phyloP scores from a whole-genome alignment of 2,329 filamentous ascomycete genomes.

The Coniosporium tulheliwenetii region DNA sequence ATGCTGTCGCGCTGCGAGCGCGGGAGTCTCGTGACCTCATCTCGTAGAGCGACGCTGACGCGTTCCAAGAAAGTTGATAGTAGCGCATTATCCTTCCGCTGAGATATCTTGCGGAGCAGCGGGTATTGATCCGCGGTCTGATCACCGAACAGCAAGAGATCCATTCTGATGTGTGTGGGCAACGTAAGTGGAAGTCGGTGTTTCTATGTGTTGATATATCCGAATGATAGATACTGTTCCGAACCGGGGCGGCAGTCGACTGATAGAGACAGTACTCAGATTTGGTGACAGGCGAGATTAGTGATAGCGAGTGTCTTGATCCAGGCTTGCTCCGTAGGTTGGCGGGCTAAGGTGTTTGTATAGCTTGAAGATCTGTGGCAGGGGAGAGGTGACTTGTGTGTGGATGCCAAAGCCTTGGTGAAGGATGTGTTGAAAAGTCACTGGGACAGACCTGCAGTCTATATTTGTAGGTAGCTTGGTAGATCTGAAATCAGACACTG shows the following conservation, averaged over 20 bases:
- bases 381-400: no score
- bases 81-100: constrained; percentile 38
- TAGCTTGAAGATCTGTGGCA: no score
- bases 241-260: background rate
- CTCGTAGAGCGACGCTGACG: constrained; percentile 39
- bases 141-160: constrained; percentile 51
- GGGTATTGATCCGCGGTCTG: constrained; percentile 53
- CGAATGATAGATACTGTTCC: background rate
- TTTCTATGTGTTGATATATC: background rate
- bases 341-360: no score
- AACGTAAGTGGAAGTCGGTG: background rate
- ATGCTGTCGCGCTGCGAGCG: constrained; percentile 41
- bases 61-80: constrained; percentile 47
- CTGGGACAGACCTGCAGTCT: constrained; percentile 1
- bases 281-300: no score
- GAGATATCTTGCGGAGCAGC: constrained; percentile 36
- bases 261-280: background rate
- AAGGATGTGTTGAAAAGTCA: constrained; percentile 1
- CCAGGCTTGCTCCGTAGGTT: no score
- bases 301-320: no score
- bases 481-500: constrained; percentile 18
- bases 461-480: constrained; percentile 5
- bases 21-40: constrained; percentile 43
- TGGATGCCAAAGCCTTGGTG: no score
- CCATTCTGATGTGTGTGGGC: constrained; percentile 16